Evolutionary conservation across 768 basidiomycete genomes (phyloP).

Genomic region (Nidularia sp.): DNA sequence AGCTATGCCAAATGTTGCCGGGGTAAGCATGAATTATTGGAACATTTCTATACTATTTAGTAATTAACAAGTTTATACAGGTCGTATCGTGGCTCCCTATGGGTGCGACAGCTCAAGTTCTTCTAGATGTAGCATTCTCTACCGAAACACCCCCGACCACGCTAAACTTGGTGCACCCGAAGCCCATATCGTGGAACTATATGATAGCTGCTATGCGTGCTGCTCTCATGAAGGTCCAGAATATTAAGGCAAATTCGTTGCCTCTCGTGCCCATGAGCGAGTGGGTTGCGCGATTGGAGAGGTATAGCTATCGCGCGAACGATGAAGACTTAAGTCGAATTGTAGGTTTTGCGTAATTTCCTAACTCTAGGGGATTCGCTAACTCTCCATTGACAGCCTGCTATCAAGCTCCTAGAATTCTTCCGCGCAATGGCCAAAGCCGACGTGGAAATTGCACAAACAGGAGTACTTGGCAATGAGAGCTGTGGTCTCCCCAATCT

Average conservation of each 20-base stretch:
- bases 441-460: conserved; percentile 6
- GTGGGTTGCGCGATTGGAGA: conserved; percentile 14
- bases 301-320: conserved; percentile 1
- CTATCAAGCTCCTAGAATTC: conserved; percentile 28
- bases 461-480: conserved; percentile 7
- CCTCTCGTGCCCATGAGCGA: conserved; percentile 13
- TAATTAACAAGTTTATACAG: conserved; percentile 25
- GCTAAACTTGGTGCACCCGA: conserved; percentile 30
- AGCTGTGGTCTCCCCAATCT: conserved; percentile 20
- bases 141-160: conserved; percentile 9
- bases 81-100: conserved; percentile 29
- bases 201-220: conserved; percentile 13
- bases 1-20: conserved; percentile 18
- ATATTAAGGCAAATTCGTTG: not conserved
- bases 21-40: conserved; percentile 42
- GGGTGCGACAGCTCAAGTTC: conserved; percentile 17
- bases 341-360: conserved; percentile 5
- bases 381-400: conserved; percentile 17
- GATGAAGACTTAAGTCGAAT: conserved; percentile 3
- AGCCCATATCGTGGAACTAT: conserved; percentile 23
- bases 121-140: conserved; percentile 25
- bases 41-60: conserved; percentile 38
- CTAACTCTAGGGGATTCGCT: not conserved
- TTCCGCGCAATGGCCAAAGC: conserved; percentile 15
- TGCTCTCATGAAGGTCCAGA: not conserved